A percentile compares a stretch with the other conserved stretches of the same genome.
These are phyloP conservation scores for Tetraselmis chui DNA, from an alignment of 139 green algal species.

Conservation along the genomic window DNA sequence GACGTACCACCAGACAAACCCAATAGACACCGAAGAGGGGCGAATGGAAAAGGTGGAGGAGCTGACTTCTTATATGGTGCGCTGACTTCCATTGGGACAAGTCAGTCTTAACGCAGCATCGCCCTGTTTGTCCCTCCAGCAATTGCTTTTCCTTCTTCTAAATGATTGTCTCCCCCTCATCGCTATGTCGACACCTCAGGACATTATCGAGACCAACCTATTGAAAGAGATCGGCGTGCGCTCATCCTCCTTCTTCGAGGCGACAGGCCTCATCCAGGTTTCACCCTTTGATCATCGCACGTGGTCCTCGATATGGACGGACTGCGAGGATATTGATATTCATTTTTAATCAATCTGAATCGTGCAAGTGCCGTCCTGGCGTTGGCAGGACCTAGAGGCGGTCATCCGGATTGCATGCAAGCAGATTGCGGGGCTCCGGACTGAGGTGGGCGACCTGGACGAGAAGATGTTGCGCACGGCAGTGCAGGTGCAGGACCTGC, in stretches of 20 bases:
- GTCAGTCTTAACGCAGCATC: not conserved
- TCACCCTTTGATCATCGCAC: too few relatives aligned
- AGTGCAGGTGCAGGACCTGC: conserved; percentile 39
- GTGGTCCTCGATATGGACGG: too few relatives aligned
- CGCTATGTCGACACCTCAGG: too few relatives aligned
- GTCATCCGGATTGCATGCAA: not conserved
- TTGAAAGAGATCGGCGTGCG: conserved; percentile 63
- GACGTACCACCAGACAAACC: conserved; percentile 37
- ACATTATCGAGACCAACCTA: conserved; percentile 66
- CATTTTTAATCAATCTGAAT: too few relatives aligned
- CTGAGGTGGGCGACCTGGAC: conserved; percentile 48
- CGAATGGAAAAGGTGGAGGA: conserved; percentile 41
- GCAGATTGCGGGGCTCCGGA: conserved; percentile 9
- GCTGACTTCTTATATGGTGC: conserved; percentile 40
- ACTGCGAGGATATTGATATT: too few relatives aligned
- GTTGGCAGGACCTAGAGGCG: not conserved
- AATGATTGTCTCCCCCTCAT: too few relatives aligned
- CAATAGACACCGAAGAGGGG: conserved; percentile 37
- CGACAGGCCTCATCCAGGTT: conserved; percentile 31
- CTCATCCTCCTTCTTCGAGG: conserved; percentile 59
- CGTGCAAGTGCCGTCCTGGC: too few relatives aligned
- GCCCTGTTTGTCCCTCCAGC: too few relatives aligned
- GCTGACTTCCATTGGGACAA: too few relatives aligned
- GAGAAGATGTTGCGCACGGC: conserved; percentile 48
- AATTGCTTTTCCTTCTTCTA: too few relatives aligned